These are phyloP conservation scores for Leptodermis oblonga DNA, from an alignment of 257 asterid species.

Conservation along the genomic window DNA sequence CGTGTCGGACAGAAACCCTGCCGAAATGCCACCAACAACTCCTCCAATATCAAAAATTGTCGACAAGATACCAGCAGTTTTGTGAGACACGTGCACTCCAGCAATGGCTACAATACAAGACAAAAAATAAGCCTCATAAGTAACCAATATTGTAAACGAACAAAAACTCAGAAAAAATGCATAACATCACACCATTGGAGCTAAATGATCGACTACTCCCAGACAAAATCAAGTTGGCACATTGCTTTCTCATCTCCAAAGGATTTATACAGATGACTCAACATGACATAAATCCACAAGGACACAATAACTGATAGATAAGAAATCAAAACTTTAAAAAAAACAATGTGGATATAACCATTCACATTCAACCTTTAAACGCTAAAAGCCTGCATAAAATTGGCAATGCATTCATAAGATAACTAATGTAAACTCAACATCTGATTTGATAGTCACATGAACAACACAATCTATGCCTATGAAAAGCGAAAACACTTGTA, in stretches of 20 bases:
- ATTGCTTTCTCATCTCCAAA: neutral
- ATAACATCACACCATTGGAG: neutral
- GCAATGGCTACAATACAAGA: slow-evolving; percentile 61
- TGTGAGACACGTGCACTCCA: slow-evolving; percentile 69
- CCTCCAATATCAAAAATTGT: slow-evolving; percentile 89
- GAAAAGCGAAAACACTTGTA: neutral
- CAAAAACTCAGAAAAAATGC: neutral
- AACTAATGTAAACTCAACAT: neutral
- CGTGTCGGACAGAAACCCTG: slow-evolving; percentile 68
- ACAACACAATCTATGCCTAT: neutral
- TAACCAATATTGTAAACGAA: neutral
- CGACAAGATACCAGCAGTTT: slow-evolving; percentile 82
- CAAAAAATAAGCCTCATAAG: slow-evolving; percentile 11
- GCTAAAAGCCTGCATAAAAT: neutral
- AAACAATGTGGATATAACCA: neutral
- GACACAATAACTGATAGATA: neutral
- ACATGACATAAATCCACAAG: neutral
- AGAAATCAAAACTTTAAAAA: neutral
- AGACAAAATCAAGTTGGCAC: neutral
- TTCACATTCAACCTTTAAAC: neutral
- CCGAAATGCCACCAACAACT: slow-evolving; percentile 77
- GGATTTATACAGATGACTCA: neutral
- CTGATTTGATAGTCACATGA: neutral
- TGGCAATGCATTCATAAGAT: neutral
- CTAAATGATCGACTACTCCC: neutral